Percentiles rank a stretch among this genome's conserved stretches.
Evolutionary conservation across 768 basidiomycete species (phyloP).

Genomic region (Tulasnella sp.): DNA sequence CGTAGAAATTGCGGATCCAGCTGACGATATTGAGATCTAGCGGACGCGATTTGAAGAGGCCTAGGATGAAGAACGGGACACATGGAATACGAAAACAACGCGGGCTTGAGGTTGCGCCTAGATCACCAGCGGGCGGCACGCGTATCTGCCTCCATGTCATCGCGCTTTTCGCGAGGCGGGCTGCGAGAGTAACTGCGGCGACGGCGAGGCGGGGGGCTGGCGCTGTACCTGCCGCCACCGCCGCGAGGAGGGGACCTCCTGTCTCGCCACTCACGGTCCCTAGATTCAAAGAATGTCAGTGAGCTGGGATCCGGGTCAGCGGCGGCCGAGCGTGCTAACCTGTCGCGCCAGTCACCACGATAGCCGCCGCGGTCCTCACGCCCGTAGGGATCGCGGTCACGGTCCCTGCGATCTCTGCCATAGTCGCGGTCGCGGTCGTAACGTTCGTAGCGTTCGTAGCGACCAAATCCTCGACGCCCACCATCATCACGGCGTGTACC

Average conservation of each 20-base stretch:
- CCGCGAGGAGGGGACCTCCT: constrained; percentile 32
- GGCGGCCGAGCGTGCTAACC: constrained; percentile 29
- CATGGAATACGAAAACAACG: not conserved
- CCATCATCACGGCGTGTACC: constrained; percentile 64
- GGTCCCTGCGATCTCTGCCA: constrained; percentile 40
- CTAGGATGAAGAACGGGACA: constrained; percentile 21
- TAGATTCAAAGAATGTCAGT: not conserved
- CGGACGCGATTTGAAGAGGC: constrained; percentile 25
- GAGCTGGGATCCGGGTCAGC: constrained; percentile 12
- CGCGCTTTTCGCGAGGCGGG: constrained; percentile 66
- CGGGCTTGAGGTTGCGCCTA: not conserved
- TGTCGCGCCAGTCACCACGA: constrained; percentile 42
- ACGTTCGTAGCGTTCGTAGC: constrained; percentile 38
- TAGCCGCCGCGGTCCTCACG: constrained; percentile 45
- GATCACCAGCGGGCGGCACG: constrained; percentile 18
- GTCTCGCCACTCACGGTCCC: constrained; percentile 32
- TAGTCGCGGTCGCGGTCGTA: constrained; percentile 50
- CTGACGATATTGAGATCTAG: constrained; percentile 1
- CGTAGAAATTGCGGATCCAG: constrained; percentile 18
- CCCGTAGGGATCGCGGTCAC: constrained; percentile 41
- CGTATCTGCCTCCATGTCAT: not conserved
- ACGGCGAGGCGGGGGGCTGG: constrained; percentile 34
- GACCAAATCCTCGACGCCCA: constrained; percentile 33
- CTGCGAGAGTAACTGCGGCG: constrained; percentile 76
- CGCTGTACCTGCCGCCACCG: constrained; percentile 37